phyloP scores from a whole-genome alignment of 805 yeast genomes.

The Kluyveromyces siamensis region DNA sequence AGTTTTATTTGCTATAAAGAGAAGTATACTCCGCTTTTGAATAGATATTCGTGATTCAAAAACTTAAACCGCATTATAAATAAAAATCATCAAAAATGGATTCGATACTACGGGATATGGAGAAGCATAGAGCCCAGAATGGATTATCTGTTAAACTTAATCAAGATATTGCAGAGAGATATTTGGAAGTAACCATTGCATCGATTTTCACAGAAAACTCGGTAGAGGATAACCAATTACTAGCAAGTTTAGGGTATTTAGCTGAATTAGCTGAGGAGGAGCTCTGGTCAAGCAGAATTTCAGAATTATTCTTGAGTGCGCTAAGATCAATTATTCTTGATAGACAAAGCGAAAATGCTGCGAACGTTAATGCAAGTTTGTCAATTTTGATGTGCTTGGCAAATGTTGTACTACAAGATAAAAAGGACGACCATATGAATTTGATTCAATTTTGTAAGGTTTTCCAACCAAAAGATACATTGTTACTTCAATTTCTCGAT shows the following conservation, averaged over 20 bases:
- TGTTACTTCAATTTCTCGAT: background rate
- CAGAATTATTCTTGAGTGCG: background rate
- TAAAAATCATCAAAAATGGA: background rate
- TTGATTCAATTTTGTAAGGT: background rate
- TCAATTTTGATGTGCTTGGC: background rate
- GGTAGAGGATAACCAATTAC: background rate
- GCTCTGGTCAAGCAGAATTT: background rate
- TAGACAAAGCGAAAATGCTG: background rate
- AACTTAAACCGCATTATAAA: background rate
- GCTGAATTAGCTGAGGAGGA: background rate
- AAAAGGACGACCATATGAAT: background rate
- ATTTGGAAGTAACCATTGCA: background rate
- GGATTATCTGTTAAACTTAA: background rate
- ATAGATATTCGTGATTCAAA: background rate
- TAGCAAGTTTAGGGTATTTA: background rate
- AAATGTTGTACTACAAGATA: background rate
- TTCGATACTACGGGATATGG: conserved; percentile 1
- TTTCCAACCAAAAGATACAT: background rate
- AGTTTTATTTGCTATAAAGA: background rate
- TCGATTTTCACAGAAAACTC: background rate
- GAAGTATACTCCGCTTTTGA: background rate
- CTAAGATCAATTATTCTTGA: background rate
- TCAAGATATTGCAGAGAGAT: background rate
- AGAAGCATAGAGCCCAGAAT: conserved; percentile 1
- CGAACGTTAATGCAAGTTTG: background rate